Conservation (phyloP, 225 moss, liverwort and hornwort genomes). For the Bryoerythrophyllum caledonicum region DNA sequence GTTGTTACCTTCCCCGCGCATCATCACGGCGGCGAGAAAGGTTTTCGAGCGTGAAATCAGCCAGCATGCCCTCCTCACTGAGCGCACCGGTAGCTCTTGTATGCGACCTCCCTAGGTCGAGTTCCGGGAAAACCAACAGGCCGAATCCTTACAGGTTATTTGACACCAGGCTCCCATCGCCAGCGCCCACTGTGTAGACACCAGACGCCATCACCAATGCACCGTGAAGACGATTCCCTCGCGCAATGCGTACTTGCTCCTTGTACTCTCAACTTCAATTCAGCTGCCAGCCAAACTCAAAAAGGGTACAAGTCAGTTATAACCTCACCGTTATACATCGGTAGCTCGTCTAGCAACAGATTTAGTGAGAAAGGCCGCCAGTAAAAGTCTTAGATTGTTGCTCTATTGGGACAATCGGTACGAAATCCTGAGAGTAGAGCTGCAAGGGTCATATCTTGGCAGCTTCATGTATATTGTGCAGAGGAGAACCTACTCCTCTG, state of each 20-base stretch:
- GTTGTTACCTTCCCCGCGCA: conserved; percentile 29
- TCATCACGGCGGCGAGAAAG: conserved; percentile 37
- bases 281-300: neutral
- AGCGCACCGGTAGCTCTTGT: neutral
- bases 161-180: conserved; percentile 38
- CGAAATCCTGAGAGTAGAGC: neutral
- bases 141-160: conserved; percentile 47
- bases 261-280: neutral
- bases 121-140: conserved; percentile 17
- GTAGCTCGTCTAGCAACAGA: neutral
- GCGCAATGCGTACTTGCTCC: neutral
- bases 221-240: neutral
- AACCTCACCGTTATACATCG: neutral
- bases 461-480: neutral
- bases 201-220: conserved; percentile 1
- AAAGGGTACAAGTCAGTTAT: neutral
- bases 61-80: conserved; percentile 11
- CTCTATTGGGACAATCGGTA: neutral
- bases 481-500: neutral
- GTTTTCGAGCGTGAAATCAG: conserved; percentile 27
- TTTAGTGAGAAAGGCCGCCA: neutral
- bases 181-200: conserved; percentile 12
- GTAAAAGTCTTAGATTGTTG: neutral
- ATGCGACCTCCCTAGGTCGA: conserved; percentile 16
- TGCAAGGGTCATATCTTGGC: neutral